phyloP scores from a whole-genome alignment of 208 protist species.

The Blastocrithidia nonstop region DNA sequence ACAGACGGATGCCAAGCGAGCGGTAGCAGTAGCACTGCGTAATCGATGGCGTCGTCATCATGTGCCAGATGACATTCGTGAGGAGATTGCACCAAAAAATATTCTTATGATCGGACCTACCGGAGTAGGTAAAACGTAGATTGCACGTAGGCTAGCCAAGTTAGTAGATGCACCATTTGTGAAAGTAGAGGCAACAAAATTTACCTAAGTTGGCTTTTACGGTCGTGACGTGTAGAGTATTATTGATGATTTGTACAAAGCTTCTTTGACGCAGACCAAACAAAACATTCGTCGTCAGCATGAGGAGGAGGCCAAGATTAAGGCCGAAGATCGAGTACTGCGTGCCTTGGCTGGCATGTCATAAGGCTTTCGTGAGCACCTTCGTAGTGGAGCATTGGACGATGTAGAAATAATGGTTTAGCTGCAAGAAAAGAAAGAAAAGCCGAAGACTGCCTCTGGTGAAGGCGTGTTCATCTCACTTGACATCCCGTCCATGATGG shows the following conservation, averaged over 20 bases:
- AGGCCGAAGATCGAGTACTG: slow-evolving; percentile 82
- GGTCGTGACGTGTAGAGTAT: slow-evolving; percentile 95
- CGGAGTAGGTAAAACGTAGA: slow-evolving; percentile 92
- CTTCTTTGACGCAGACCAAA: slow-evolving; percentile 84
- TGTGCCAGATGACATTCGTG: slow-evolving; percentile 70
- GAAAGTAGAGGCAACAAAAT: slow-evolving; percentile 98
- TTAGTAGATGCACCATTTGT: slow-evolving; percentile 95
- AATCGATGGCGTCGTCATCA: slow-evolving; percentile 91
- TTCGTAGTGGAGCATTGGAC: slow-evolving; percentile 84
- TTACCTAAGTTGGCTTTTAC: slow-evolving; percentile 95
- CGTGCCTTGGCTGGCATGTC: slow-evolving; percentile 76
- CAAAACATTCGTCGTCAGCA: slow-evolving; percentile 81
- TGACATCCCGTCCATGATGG: slow-evolving; percentile 75
- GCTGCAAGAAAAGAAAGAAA: slow-evolving; percentile 84
- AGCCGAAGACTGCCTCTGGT: slow-evolving; percentile 57
- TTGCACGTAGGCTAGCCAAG: slow-evolving; percentile 93
- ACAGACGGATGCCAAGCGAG: slow-evolving; percentile 93
- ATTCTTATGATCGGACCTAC: slow-evolving; percentile 92
- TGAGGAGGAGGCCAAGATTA: slow-evolving; percentile 63
- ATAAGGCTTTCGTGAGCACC: slow-evolving; percentile 88
- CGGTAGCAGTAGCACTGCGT: slow-evolving; percentile 91
- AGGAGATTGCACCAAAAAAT: slow-evolving; percentile 91
- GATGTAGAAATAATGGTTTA: slow-evolving; percentile 87
- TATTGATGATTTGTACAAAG: slow-evolving; percentile 93
- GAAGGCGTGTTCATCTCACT: slow-evolving; percentile 80